phyloP scores from a whole-genome alignment of 805 yeast genomes.

The Ascoidea tarda region DNA sequence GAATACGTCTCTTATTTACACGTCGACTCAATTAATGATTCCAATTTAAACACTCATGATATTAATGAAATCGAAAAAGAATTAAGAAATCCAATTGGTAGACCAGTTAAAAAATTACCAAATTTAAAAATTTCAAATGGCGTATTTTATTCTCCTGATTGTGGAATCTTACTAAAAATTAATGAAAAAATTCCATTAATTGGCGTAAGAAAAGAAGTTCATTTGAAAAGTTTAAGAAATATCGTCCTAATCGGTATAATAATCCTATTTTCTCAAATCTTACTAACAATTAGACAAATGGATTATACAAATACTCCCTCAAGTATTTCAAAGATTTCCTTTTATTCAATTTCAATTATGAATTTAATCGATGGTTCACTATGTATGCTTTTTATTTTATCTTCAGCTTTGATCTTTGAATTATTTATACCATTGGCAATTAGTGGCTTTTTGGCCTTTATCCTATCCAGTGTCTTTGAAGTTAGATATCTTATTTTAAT shows the following conservation, averaged over 20 bases:
- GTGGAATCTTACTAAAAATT: slow-evolving; percentile 44
- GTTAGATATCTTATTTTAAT: slow-evolving; percentile 59
- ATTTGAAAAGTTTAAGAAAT: slow-evolving; percentile 21
- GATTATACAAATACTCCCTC: slow-evolving; percentile 67
- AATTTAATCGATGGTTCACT: slow-evolving; percentile 56
- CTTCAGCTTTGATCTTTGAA: slow-evolving; percentile 38
- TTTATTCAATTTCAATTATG: slow-evolving; percentile 51
- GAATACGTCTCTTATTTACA: slow-evolving; percentile 64
- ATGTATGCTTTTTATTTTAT: slow-evolving; percentile 45
- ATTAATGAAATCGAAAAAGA: slow-evolving; percentile 59
- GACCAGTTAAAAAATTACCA: slow-evolving; percentile 56
- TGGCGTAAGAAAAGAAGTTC: slow-evolving; percentile 13
- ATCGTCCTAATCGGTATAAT: slow-evolving; percentile 29
- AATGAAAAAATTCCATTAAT: slow-evolving; percentile 24
- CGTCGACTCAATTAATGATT: slow-evolving; percentile 29
- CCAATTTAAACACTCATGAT: slow-evolving; percentile 37
- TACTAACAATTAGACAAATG: slow-evolving; percentile 54
- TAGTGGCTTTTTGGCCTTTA: slow-evolving; percentile 53
- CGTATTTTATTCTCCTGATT: slow-evolving; percentile 75
- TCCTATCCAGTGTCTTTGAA: slow-evolving; percentile 62
- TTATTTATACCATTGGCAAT: slow-evolving; percentile 56
- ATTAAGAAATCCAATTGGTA: slow-evolving; percentile 57
- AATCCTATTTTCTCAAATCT: slow-evolving; percentile 36
- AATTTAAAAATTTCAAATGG: slow-evolving; percentile 37
- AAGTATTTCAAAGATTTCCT: slow-evolving; percentile 57